These are phyloP conservation scores for Jaapia argillacea DNA, from an alignment of 768 basidiomycete genomes.

Conservation along the genomic window DNA sequence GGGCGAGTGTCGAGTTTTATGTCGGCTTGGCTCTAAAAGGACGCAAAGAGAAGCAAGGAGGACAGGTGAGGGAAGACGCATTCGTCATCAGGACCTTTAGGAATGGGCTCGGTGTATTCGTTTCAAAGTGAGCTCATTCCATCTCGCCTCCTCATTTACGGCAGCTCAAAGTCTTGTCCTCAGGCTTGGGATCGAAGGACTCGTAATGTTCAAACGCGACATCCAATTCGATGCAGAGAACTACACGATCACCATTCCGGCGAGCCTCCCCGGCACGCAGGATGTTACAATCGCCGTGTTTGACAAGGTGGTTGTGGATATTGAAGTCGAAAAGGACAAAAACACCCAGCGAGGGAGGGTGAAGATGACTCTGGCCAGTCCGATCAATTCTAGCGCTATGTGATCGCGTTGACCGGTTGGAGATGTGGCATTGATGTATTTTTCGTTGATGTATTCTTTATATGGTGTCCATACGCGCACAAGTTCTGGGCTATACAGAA, in stretches of 20 bases:
- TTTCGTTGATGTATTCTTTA: too few relatives aligned
- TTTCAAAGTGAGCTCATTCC: constrained; percentile 62
- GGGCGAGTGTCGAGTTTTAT: constrained; percentile 96
- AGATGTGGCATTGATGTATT: too few relatives aligned
- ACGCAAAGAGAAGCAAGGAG: constrained; percentile 35
- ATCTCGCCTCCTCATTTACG: neutral
- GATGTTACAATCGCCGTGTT: constrained; percentile 75
- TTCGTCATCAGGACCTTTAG: constrained; percentile 91
- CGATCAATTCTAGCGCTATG: constrained; percentile 43
- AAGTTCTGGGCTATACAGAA: too few relatives aligned
- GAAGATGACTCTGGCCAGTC: constrained; percentile 68
- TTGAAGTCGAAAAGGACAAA: constrained; percentile 89
- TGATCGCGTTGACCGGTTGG: too few relatives aligned
- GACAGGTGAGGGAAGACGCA: constrained; percentile 64
- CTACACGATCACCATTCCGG: constrained; percentile 71
- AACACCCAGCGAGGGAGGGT: constrained; percentile 89
- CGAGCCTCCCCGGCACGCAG: constrained; percentile 16
- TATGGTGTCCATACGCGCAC: too few relatives aligned
- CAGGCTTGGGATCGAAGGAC: constrained; percentile 88
- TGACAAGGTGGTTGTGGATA: constrained; percentile 85
- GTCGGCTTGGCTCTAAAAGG: constrained; percentile 86
- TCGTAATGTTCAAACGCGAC: constrained; percentile 89
- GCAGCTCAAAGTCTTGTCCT: constrained; percentile 1
- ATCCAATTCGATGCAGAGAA: constrained; percentile 87
- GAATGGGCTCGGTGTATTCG: constrained; percentile 95